Conservation (phyloP, 768 basidiomycete genomes). For the Trametopsis cervina region DNA sequence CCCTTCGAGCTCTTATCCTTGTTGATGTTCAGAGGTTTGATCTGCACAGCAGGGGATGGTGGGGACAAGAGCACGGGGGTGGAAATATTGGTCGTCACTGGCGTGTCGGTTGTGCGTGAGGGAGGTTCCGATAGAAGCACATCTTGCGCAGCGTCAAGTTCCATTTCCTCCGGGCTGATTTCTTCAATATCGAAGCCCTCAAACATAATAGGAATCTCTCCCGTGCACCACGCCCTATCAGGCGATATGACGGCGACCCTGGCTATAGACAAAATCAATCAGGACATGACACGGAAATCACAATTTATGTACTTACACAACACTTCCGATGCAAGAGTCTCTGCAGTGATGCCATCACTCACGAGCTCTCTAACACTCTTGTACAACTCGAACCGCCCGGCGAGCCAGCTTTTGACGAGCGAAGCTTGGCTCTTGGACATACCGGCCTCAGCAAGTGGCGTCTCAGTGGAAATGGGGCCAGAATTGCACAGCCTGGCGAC, state of each 20-base stretch:
- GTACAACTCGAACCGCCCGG: not conserved
- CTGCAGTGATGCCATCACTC: not conserved
- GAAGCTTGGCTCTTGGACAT: not conserved
- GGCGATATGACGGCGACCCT: not conserved
- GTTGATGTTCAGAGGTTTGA: not conserved
- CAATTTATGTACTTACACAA: not conserved
- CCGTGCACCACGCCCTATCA: not conserved
- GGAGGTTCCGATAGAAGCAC: too few species aligned
- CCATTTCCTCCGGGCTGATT: not conserved
- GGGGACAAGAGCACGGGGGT: not conserved
- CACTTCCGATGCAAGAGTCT: not conserved
- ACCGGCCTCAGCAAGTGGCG: conserved; percentile 16
- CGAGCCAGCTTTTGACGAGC: conserved; percentile 3
- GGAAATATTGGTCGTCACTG: too few species aligned
- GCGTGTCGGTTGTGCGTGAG: too few species aligned
- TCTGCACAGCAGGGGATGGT: not conserved
- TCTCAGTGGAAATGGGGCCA: conserved; percentile 22
- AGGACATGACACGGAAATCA: not conserved
- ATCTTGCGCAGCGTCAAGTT: too few species aligned
- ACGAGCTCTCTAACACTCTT: not conserved
- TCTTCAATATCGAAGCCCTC: not conserved
- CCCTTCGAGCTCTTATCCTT: not conserved
- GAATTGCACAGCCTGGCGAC: conserved; percentile 26
- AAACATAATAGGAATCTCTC: not conserved
- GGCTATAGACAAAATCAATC: not conserved